Evolutionary conservation across 2,329 filamentous ascomycete genomes (phyloP).

Genomic region (Aspergillus calidoustus): DNA sequence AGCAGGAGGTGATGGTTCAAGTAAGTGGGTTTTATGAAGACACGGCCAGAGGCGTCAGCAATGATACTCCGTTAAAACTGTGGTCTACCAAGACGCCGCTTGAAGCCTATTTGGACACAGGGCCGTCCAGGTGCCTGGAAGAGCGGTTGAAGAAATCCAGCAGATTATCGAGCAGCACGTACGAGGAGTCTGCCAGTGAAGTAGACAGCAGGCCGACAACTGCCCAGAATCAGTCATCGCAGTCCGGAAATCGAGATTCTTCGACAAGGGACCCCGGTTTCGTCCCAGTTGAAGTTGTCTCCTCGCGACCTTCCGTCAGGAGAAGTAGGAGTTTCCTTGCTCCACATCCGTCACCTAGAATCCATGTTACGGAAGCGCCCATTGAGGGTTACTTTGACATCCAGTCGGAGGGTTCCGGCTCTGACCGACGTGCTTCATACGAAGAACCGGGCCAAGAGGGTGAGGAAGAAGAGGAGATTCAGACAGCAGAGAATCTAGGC

Average conservation of each 20-base stretch:
- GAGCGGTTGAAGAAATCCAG: slow-evolving; percentile 52
- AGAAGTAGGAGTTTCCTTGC: slow-evolving; percentile 32
- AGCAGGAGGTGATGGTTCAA: slow-evolving; percentile 61
- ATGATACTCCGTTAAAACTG: slow-evolving; percentile 37
- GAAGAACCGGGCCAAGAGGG: slow-evolving; percentile 10
- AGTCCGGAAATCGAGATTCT: slow-evolving; percentile 17
- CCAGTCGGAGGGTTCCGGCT: slow-evolving; percentile 12
- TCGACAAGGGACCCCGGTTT: neutral
- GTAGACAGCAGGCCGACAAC: slow-evolving; percentile 34
- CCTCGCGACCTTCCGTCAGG: slow-evolving; percentile 26
- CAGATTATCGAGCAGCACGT: slow-evolving; percentile 27
- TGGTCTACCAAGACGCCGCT: slow-evolving; percentile 37
- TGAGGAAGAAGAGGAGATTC: slow-evolving; percentile 1
- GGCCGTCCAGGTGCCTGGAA: slow-evolving; percentile 59
- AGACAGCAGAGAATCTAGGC: slow-evolving; percentile 12
- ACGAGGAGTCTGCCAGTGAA: slow-evolving; percentile 37
- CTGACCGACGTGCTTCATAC: slow-evolving; percentile 5
- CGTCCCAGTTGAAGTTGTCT: slow-evolving; percentile 12
- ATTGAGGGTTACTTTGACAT: slow-evolving; percentile 27
- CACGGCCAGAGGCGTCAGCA: slow-evolving; percentile 59
- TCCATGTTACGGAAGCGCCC: slow-evolving; percentile 36
- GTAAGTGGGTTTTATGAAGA: slow-evolving; percentile 66
- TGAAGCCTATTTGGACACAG: slow-evolving; percentile 59
- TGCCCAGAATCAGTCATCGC: slow-evolving; percentile 21
- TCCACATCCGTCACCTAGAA: slow-evolving; percentile 29